Percentiles rank a stretch among this genome's conserved stretches.
Conservation (phyloP, 2,329 filamentous ascomycete species). For the Samsoniella hepiali region DNA sequence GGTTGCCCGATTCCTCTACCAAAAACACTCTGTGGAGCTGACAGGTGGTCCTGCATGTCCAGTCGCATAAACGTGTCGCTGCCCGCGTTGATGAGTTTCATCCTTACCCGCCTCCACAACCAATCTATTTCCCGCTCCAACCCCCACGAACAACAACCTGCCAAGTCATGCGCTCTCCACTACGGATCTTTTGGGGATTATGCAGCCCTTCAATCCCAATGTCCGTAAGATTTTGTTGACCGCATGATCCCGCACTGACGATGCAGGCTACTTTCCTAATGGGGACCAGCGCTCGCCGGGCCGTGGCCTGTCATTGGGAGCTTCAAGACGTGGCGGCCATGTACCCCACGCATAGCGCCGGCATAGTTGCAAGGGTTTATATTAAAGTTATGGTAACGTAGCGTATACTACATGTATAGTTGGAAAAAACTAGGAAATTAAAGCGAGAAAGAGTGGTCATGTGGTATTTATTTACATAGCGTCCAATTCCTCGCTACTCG, state of each 20-base stretch:
- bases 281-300: not conserved
- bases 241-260: not conserved
- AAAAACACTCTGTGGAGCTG: not conserved
- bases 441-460: not conserved
- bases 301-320: not conserved
- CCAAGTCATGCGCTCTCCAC: not conserved
- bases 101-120: conserved; percentile 1
- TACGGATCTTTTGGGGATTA: not conserved
- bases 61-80: not conserved
- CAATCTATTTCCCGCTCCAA: conserved; percentile 8
- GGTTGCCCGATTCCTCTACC: not conserved
- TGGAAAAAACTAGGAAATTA: not conserved
- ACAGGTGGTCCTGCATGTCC: not conserved
- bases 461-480: not conserved
- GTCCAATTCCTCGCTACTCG: not conserved
- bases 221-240: not conserved
- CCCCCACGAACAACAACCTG: not conserved
- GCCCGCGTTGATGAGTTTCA: not conserved
- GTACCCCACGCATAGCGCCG: conserved; percentile 6
- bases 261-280: conserved; percentile 8
- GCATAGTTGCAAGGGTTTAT: conserved; percentile 7
- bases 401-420: not conserved
- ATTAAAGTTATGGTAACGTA: conserved; percentile 16
- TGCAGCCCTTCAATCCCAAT: not conserved
- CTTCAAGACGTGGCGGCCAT: not conserved